Base-by-base conservation (phyloP, 148 eudicot species). In the Limonium bicolor region DNA sequence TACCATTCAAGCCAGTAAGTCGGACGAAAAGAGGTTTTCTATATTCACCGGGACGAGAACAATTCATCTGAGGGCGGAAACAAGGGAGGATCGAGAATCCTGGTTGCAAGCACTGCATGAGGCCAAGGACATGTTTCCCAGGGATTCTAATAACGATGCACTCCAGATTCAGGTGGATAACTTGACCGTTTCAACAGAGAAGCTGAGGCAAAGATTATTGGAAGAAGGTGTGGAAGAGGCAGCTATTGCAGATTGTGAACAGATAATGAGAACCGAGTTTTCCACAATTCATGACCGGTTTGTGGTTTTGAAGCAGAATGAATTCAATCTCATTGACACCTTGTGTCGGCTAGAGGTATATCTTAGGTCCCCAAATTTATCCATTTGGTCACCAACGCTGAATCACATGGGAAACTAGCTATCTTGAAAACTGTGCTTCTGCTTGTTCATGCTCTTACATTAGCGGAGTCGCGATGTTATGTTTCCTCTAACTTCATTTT, bases 51-150 rank as follows among this genome's bases (percentile, higher is more conserved):
- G 85, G 17, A 77, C 80, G 20, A 77, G 73, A 56, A 69, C 61
- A 53, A 62, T 77, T 55, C 79, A 69, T 50, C 40, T 77, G 58
- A 73, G 76, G 58, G 85, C 85, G n/a, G 85, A 77, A 8, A 63
- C 76, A 3, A 61, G 64, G 44, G 85, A 77, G 14, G 77, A 66
- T 46, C 56, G 74, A 20, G 39, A 51, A 26, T 52, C 71, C 0
- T 77, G 85, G 85, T 40, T 73, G 58, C 76, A 77, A 37, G 77
- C 80, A 5, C 53, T 77, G 58, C 66, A 69, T 26, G 80, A 71
- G 33, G 69, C 61, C 26, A 82, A 82, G 58, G 88, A 82, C 49
- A 68, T 86, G 94, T 86, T 82, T 50, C 96, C 96, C 19, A 65
- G 94, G 17, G 69, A 81, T n/a, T n/a, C n/a, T n/a, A n/a, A n/a